phyloP scores from a whole-genome alignment of 345 rosid species.

The Eucalyptus cloeziana region DNA sequence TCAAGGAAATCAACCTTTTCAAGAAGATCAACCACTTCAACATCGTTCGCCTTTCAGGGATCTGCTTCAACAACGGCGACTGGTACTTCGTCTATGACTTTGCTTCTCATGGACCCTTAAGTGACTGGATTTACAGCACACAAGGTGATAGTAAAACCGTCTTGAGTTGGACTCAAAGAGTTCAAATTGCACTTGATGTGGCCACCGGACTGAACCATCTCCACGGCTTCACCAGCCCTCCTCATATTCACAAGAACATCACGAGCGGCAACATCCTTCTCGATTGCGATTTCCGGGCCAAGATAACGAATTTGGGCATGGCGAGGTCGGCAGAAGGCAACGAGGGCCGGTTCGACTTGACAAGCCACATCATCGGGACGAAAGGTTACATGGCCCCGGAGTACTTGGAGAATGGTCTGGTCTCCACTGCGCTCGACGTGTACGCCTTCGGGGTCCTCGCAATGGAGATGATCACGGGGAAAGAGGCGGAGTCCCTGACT shows the following conservation, averaged over 20 bases:
- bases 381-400: conserved; percentile 37
- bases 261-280: conserved; percentile 25
- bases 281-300: conserved; percentile 16
- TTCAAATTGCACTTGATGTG: conserved; percentile 35
- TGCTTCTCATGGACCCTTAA: conserved; percentile 21
- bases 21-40: conserved; percentile 29
- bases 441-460: conserved; percentile 37
- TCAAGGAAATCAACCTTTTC: conserved; percentile 24
- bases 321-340: conserved; percentile 15
- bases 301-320: conserved; percentile 25
- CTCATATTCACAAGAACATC: conserved; percentile 29
- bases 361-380: conserved; percentile 6
- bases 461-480: conserved; percentile 28
- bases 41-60: conserved; percentile 19
- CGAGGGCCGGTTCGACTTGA: not conserved
- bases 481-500: conserved; percentile 10
- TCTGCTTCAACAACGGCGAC: conserved; percentile 11
- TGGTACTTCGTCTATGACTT: conserved; percentile 29
- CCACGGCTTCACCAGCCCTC: conserved; percentile 30
- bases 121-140: conserved; percentile 11
- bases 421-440: conserved; percentile 20
- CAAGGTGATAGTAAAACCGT: not conserved
- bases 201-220: conserved; percentile 32
- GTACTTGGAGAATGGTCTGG: conserved; percentile 20
- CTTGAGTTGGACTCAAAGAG: conserved; percentile 12